phyloP scores from a whole-genome alignment of 192 early-diverging fungal genomes.

The Backusella mclennaniae region DNA sequence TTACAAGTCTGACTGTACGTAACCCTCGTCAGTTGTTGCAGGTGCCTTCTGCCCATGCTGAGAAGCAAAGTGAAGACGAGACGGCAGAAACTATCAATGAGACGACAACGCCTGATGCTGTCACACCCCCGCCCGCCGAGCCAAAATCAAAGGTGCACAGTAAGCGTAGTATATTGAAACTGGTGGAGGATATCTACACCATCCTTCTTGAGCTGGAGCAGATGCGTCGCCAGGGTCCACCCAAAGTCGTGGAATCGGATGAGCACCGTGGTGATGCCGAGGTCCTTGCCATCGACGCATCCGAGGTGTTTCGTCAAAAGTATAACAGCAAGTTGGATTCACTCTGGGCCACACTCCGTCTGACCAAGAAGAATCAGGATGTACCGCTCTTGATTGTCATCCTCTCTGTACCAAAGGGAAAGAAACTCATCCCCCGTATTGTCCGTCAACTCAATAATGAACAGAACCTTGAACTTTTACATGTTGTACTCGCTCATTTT shows the following conservation, averaged over 20 bases:
- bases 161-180: slow-evolving; percentile 54
- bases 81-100: not conserved
- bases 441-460: slow-evolving; percentile 76
- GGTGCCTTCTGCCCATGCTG: slow-evolving; percentile 38
- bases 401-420: slow-evolving; percentile 86
- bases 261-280: slow-evolving; percentile 6
- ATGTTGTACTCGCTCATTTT: slow-evolving; percentile 70
- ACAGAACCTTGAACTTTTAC: slow-evolving; percentile 75
- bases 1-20: slow-evolving; percentile 82
- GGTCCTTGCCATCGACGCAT: not conserved
- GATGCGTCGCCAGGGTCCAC: slow-evolving; percentile 68
- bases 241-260: slow-evolving; percentile 22
- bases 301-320: slow-evolving; percentile 47
- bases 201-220: slow-evolving; percentile 82
- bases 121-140: slow-evolving; percentile 11
- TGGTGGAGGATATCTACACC: slow-evolving; percentile 79
- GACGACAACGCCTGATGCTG: not conserved
- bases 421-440: slow-evolving; percentile 80
- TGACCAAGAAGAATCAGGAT: slow-evolving; percentile 20
- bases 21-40: slow-evolving; percentile 87
- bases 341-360: slow-evolving; percentile 61
- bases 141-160: slow-evolving; percentile 24
- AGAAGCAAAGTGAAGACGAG: not conserved
- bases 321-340: slow-evolving; percentile 46
- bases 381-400: slow-evolving; percentile 59